Evolutionary conservation across 768 basidiomycete species (phyloP), one percentile per base, ranked within the genome.

Genomic region (Chiua virens): DNA sequence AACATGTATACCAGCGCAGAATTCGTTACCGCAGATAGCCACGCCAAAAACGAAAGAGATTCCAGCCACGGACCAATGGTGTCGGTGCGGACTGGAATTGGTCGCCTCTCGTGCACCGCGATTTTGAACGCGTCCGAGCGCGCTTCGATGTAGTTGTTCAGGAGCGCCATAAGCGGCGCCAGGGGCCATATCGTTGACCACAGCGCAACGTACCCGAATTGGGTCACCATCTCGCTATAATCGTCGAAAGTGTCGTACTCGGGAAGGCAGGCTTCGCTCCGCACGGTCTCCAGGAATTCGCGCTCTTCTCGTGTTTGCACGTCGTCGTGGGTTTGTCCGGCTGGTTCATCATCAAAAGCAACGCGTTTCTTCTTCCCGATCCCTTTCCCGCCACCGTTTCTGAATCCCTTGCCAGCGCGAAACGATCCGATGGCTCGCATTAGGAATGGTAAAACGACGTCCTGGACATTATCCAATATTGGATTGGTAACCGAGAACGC

Each of bases 41-140:
- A 98, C 13, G 92, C 81, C 65, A 99, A 78, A 75, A 92, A 87
- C 7, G 86, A 82, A 53, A 99, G 75, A 13, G 86, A 82, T 45
- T 95, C 86, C 38, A 98, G 81, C 96, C 96, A 99, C 0, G 93
- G 89, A 0, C 96, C 96, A 53, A 98, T 92, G 11, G 88, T 87
- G 59, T 95, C 93, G 3, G 89, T 87, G 20, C 96, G 84, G n/a
- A 75, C 69, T 1, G 95, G 94, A 32, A 96, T 79, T 3, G 96
- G 92, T 22, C 92, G 81, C 17, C 92, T 79, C 46, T 82, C 78
- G 62, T 96, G 93, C 5, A 84, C 83, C 5, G 86, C 84, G 66
- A 99, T 89, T 76, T 98, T 98, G 78, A 96, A 88, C 5, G 97
- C 97, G 64, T 99, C 96, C 3, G 87, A 90, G 17, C 94, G 86